phyloP scores from a whole-genome alignment of 1,284 basidiomycete genomes.

The Ustilago tritici region DNA sequence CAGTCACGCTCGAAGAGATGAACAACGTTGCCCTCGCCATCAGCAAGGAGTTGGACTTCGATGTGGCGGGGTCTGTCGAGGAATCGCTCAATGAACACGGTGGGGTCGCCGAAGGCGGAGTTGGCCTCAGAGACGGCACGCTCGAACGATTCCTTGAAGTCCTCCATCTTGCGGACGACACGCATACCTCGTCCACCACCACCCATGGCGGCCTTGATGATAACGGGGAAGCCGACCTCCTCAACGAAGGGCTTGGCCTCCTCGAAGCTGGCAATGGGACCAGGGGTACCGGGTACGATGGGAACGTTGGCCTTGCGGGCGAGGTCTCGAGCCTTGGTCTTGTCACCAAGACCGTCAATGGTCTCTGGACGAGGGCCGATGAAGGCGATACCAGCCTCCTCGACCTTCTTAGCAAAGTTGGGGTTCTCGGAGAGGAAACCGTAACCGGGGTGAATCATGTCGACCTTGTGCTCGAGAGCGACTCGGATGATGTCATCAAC shows the following conservation, averaged over 20 bases:
- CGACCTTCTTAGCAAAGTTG: slow-evolving; percentile 92
- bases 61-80: slow-evolving; percentile 96
- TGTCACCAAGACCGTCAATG: slow-evolving; percentile 97
- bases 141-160: slow-evolving; percentile 91
- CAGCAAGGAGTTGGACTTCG: slow-evolving; percentile 98
- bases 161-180: slow-evolving; percentile 80
- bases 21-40: slow-evolving; percentile 99
- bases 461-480: slow-evolving; percentile 86
- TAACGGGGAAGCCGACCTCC: slow-evolving; percentile 94
- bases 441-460: slow-evolving; percentile 93
- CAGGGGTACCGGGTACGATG: slow-evolving; percentile 96
- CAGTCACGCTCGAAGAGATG: slow-evolving; percentile 99
- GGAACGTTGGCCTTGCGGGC: slow-evolving; percentile 76
- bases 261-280: slow-evolving; percentile 84
- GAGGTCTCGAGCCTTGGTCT: slow-evolving; percentile 84
- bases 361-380: slow-evolving; percentile 96
- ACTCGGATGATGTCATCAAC: slow-evolving; percentile 91
- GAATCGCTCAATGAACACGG: slow-evolving; percentile 99
- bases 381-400: slow-evolving; percentile 96
- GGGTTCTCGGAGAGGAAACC: slow-evolving; percentile 99
- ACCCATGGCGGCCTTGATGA: slow-evolving; percentile 99
- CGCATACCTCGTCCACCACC: slow-evolving; percentile 92
- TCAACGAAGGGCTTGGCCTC: slow-evolving; percentile 90
- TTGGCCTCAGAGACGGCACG: slow-evolving; percentile 95
- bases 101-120: slow-evolving; percentile 93